Evolutionary conservation across 2,329 filamentous ascomycete genomes (phyloP), one percentile per base, ranked within the genome.

Genomic region (Alternaria consortialis): DNA sequence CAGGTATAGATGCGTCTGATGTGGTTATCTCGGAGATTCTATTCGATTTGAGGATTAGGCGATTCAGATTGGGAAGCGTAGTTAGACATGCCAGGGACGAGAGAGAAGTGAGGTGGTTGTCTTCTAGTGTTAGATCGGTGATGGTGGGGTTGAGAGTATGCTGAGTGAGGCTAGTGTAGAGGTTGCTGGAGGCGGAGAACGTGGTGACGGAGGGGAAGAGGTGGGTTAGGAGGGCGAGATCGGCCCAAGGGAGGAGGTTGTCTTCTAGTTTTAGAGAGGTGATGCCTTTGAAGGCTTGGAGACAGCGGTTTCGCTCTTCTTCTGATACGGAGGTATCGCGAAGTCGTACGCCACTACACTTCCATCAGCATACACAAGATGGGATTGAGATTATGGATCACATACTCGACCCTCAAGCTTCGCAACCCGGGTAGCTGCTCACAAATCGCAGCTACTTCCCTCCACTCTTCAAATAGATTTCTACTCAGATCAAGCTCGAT

Each of bases 401-500:
- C 88, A 72, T 81, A 94, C 92, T 91, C 92, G 36, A 94, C 80
- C 64, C 88, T 88, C 67, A 97, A 76, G 51, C 81, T 87, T 58
- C 82, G 86, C 65, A 98, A 76, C 20, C 83, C 82, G n/a, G 85
- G 84, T 36, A 98, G 81, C 65, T 91, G 86, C 7, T 81, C 81
- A 74, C 92, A 95, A 39, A 98, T 91, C 2, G 85, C 83, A 17
- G 87, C 84, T 9, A 97, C 84, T 25, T 91, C 87, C 2, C 80
- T 80, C 76, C 94, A 86, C 11, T 80, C 81, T 56, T 89, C 87
- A 70, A 98, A 88, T 34, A 97, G 77, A 75, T 97, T 98, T 52
- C 92, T 87, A 73, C 93, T 93, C 42, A 99, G 78, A 74, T 97
- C 94, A 46, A 98, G 82, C 73, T 97, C 92, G 1, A 85, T 82